phyloP scores from a whole-genome alignment of 2,329 filamentous ascomycete species.

The Ascochyta rabiei region DNA sequence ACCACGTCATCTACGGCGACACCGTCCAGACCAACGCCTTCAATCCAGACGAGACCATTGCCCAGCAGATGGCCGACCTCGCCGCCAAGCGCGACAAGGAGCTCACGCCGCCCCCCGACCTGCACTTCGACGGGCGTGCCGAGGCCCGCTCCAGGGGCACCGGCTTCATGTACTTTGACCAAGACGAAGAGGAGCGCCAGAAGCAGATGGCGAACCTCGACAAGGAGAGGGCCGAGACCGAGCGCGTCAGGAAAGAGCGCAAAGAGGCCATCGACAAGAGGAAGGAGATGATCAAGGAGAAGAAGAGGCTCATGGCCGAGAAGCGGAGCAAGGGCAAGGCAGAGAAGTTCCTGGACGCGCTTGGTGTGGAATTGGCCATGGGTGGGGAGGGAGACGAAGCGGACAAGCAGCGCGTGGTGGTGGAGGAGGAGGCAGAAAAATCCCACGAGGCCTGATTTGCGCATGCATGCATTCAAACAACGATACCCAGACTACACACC shows the following conservation, averaged over 20 bases:
- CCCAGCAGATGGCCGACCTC: constrained; percentile 76
- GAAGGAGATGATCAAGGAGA: constrained; percentile 65
- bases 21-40: constrained; percentile 85
- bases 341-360: constrained; percentile 72
- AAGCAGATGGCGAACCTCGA: constrained; percentile 78
- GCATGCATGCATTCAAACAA: no score
- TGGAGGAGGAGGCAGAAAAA: no score
- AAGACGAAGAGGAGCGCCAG: constrained; percentile 69
- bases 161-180: constrained; percentile 89
- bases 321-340: constrained; percentile 68
- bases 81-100: constrained; percentile 79
- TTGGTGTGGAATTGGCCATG: constrained; percentile 36
- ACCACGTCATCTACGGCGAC: constrained; percentile 81
- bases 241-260: constrained; percentile 59
- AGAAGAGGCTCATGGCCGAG: constrained; percentile 67
- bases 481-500: no score
- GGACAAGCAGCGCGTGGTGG: no score
- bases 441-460: no score
- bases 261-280: constrained; percentile 64
- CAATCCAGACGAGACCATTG: constrained; percentile 69
- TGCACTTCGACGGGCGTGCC: constrained; percentile 82
- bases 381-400: background rate
- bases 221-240: constrained; percentile 70
- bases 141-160: constrained; percentile 89
- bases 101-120: constrained; percentile 77